Base-by-base conservation (phyloP, 2,329 filamentous ascomycete genomes). In the Aaosphaeria pasadenensis region DNA sequence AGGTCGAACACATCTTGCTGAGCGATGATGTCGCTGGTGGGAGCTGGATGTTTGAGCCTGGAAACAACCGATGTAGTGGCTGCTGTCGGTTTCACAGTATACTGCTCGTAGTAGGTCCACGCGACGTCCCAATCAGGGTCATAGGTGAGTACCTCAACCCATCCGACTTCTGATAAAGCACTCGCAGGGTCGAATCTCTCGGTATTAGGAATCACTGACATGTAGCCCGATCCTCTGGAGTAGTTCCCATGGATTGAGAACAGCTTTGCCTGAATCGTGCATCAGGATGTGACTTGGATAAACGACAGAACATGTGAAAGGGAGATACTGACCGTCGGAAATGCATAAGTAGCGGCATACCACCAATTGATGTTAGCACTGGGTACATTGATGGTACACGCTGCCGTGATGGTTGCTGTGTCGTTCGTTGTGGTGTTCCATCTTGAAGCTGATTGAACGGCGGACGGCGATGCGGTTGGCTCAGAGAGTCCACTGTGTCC, bases 331-430 rank as follows among this genome's bases (percentile, higher is more conserved):
- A 24, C 17, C 17, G 17, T 24, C 17, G 17, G 17, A 24, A 24
- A 24, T 24, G n/a, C 33, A 38, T 60, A 69, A 7, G 60, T 66
- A 4, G 63, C 56, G 11, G 55, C 55, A 44, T 57, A 67, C 67
- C 67, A 70, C 57, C 60, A 69, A 42, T 66, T 55, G 42, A 69
- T 51, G 46, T 50, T 62, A 11, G 65, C 67, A 42, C 45, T 58
- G n/a, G 61, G 62, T 30, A 70, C 57, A 39, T 70, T 64, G 36
- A 71, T 52, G 4, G 62, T 69, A 42, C 67, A 71, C 44, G 59
- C 46, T 45, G 56, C 53, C 39, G 44, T 48, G n/a, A 50, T 50
- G 32, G 17, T 24, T 24, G 17, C 17, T 24, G 17, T 24, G 17
- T 24, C 17, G 17, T 24, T 24, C 17, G 32, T 44, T 43, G 54